Evolutionary conservation across 495 filamentous ascomycete genomes (phyloP), one percentile per base, ranked within the genome.

Genomic region (Mycothermus thermophilus): DNA sequence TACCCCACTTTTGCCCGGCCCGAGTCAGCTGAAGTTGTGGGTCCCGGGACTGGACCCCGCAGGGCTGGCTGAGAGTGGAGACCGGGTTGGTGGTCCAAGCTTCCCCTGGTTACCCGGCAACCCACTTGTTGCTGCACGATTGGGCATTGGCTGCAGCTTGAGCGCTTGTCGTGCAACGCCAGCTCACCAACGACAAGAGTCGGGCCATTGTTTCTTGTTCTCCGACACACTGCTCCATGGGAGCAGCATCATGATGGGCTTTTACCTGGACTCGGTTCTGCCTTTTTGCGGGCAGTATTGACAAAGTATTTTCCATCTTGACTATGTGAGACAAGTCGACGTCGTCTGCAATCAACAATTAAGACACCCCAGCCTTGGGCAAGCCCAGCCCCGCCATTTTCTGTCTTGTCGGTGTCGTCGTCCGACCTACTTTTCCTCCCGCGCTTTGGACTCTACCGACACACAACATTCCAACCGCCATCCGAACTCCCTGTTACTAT

Each of bases 81-180:
- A 10, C 25, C 27, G 14, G 12, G 27, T 23, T 18, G 13, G n/a
- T 22, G 28, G 28, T 5, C 26, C 26, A 5, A 16, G 28, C 4
- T 11, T 13, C 1, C 11, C 2, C 14, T 18, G 31, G 30, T 40
- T 29, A 25, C 37, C 31, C 30, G 37, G 37, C 37, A 40, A 40
- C 37, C 37, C 25, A 22, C 12, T 33, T 30, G 32, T 40, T 31
- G 29, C 28, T n/a, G n/a, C n/a, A n/a, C n/a, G n/a, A n/a, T n/a
- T n/a, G n/a, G n/a, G n/a, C n/a, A n/a, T n/a, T n/a, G n/a, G n/a
- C n/a, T n/a, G n/a, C n/a, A n/a, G n/a, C 27, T 40, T 40, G 35
- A 29, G 21, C 18, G 24, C 15, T 6, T 15, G 20, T 12, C 20
- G 10, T 17, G 37, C 25, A 21, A 15, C 5, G 37, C 31, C 37